phyloP scores from a whole-genome alignment of 441 rosid species.

The Gossypium schwendimanii region DNA sequence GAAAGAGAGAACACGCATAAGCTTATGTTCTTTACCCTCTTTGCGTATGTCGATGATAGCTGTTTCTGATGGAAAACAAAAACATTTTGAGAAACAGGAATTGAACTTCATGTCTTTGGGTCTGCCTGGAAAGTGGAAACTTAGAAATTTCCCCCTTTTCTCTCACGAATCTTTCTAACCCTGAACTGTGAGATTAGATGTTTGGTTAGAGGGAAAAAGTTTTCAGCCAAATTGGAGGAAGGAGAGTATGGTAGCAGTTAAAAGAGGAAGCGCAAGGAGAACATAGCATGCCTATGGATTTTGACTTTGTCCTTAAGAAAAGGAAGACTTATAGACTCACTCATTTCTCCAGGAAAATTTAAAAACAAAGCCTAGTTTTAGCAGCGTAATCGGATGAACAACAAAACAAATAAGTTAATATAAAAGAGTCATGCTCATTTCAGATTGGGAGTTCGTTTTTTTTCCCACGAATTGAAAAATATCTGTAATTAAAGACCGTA shows the following conservation, averaged over 20 bases:
- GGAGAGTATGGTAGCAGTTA: neutral
- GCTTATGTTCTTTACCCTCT: constrained; percentile 15
- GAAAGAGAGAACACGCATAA: neutral
- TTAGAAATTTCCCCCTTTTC: neutral
- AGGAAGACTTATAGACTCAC: neutral
- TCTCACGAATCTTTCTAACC: neutral
- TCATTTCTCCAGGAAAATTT: neutral
- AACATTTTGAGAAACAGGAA: constrained; percentile 22
- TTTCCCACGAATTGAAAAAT: too few relatives aligned
- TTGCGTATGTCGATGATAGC: neutral
- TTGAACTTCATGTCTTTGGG: constrained; percentile 27
- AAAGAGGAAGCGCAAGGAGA: neutral
- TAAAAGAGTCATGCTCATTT: too few relatives aligned
- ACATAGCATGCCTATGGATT: neutral
- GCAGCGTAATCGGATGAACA: too few relatives aligned
- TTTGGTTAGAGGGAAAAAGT: neutral
- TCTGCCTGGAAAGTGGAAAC: neutral
- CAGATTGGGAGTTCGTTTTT: too few relatives aligned
- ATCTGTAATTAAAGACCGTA: neutral
- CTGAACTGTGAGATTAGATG: neutral
- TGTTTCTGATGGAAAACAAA: constrained; percentile 16
- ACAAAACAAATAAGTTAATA: neutral
- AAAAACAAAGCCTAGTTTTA: neutral
- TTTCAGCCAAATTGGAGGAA: neutral
- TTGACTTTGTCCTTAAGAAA: neutral